Base-by-base conservation (phyloP, 2,329 filamentous ascomycete species). In the Ramularia endophylla region DNA sequence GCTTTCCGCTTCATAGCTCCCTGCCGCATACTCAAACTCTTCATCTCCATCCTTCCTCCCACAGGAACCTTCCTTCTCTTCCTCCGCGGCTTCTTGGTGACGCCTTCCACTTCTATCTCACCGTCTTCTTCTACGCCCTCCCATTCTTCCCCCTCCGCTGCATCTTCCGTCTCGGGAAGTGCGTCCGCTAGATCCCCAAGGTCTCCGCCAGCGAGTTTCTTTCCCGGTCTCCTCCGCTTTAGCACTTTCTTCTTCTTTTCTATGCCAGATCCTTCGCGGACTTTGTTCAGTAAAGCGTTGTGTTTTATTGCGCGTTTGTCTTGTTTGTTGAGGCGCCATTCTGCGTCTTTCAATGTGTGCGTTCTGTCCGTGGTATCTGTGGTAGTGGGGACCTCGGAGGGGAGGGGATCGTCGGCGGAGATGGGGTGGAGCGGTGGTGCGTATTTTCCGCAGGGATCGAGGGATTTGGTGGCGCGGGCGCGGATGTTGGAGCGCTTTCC, bases 1-100 rank as follows among this genome's bases (percentile, higher is more conserved):
- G 88, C 85, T 67, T 87, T 92, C 59, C 78, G 74, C 75, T 87
- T 94, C 67, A 89, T 73, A 16, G 87, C 87, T 1, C 90, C 90
- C 2, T 80, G 86, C 40, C 81, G 72, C 48, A 77, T 82, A 65
- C 77, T 82, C 56, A 97, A 57, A 46, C 83, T 90, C 69, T 80
- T 83, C 51, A 86, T 83, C 46, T 77, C 72, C 37, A 92, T 75
- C 54, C 82, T 85, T 0, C 78, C 78, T 52, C 78, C 74, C 19
- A 9, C 13, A 31, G 15, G 31, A 28, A 32, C 41, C 17, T 22
- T 36, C 12, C 17, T 43, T 35, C 36, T 44, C 16, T 41, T 48
- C 15, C 48, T 31, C 40, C 48, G 50, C 29, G 41, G 45, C 22
- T 44, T 45, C 32, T 41, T 50, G 8, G 46, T 44, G 38, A 50